Conservation (phyloP, 2,329 filamentous ascomycete genomes). For the Fusarium irregulare region DNA sequence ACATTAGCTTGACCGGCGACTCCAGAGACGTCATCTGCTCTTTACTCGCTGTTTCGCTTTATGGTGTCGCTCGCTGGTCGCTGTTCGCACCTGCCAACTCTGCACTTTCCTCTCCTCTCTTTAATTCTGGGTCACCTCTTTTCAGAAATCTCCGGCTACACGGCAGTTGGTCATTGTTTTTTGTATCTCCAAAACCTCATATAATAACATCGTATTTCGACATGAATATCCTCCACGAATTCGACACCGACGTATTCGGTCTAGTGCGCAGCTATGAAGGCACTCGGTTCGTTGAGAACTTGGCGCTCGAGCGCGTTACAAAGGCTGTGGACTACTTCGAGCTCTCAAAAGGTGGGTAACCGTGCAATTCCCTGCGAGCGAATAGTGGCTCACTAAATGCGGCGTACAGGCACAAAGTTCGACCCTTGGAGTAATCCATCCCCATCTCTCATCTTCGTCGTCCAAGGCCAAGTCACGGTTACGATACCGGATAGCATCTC, state of each 20-base stretch:
- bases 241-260: background rate
- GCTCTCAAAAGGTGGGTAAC: background rate
- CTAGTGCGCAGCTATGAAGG: background rate
- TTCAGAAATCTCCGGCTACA: too few species aligned
- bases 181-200: background rate
- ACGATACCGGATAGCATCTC: background rate
- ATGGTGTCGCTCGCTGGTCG: background rate
- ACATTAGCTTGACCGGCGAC: background rate
- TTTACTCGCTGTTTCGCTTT: background rate
- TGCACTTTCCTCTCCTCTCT: background rate
- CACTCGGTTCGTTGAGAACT: background rate
- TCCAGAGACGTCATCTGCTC: background rate
- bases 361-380: too few species aligned
- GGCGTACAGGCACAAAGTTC: background rate
- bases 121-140: too few species aligned
- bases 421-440: background rate
- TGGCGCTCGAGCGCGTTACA: background rate
- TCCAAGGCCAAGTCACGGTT: background rate
- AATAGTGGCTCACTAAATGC: accelerated
- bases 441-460: background rate
- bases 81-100: background rate
- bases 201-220: too few species aligned
- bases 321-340: background rate
- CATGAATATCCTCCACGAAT: background rate
- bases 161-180: background rate